Percentiles rank a stretch among this genome's conserved stretches.
phyloP scores from a whole-genome alignment of 768 basidiomycete genomes.

The Hypholoma fasciculare region DNA sequence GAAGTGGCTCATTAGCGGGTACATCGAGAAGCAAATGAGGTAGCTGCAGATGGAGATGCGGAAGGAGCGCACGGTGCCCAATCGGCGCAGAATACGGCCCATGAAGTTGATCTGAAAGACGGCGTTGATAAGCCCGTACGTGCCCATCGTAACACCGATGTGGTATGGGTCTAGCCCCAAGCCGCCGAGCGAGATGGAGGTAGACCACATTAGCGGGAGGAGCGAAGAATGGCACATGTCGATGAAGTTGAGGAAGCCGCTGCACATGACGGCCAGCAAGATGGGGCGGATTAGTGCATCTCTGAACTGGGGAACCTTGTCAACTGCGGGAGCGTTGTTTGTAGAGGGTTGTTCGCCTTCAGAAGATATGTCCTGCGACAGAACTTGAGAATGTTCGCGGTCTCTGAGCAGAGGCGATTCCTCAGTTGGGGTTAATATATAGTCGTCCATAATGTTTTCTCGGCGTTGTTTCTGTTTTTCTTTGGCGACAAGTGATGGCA shows the following conservation, averaged over 20 bases:
- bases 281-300: conserved; percentile 29
- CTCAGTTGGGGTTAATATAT: neutral
- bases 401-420: neutral
- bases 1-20: conserved; percentile 35
- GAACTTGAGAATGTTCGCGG: neutral
- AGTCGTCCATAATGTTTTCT: neutral
- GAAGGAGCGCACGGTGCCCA: conserved; percentile 54
- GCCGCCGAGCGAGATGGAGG: conserved; percentile 60
- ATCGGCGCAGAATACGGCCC: conserved; percentile 47
- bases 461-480: neutral
- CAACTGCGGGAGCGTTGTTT: neutral
- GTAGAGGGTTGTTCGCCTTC: neutral
- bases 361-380: neutral
- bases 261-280: conserved; percentile 29
- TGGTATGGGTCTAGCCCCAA: conserved; percentile 61
- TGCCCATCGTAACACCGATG: conserved; percentile 46
- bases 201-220: conserved; percentile 50
- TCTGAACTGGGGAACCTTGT: neutral
- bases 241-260: conserved; percentile 36
- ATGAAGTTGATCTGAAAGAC: conserved; percentile 54
- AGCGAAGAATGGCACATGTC: conserved; percentile 39
- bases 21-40: conserved; percentile 28
- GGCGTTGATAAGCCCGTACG: conserved; percentile 47
- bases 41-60: conserved; percentile 33
- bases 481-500: neutral